Conservation (phyloP, 2,329 filamentous ascomycete genomes). For the Eutypa lata region DNA sequence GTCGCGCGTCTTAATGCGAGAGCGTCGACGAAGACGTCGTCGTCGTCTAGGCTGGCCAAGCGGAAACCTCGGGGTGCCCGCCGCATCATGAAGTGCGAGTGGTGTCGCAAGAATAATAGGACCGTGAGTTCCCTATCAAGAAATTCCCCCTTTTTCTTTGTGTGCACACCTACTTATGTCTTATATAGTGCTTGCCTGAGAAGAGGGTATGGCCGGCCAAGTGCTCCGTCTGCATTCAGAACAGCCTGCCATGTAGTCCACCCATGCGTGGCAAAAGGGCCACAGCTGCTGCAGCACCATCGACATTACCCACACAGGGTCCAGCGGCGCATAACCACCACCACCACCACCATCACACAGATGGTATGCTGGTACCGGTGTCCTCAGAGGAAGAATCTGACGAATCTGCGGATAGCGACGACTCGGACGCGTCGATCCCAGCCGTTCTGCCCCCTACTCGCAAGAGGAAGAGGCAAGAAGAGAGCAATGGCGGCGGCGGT, state of each 20-base stretch:
- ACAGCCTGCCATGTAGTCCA: neutral
- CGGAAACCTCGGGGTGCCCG: neutral
- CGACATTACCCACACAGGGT: too few species aligned
- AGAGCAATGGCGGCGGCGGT: neutral
- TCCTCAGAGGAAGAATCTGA: neutral
- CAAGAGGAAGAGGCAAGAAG: slow-evolving; percentile 1
- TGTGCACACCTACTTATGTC: neutral
- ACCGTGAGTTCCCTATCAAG: neutral
- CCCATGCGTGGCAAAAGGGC: neutral
- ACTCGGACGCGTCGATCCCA: neutral
- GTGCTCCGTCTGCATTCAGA: neutral
- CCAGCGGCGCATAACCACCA: neutral
- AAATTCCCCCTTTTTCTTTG: neutral
- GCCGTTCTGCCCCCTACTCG: neutral
- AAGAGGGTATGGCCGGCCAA: slow-evolving; percentile 1
- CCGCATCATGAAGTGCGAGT: neutral
- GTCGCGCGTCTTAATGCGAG: too few species aligned
- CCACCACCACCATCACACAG: neutral
- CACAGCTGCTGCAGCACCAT: neutral
- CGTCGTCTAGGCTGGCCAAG: neutral
- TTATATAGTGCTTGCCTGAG: neutral
- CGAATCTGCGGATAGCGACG: neutral
- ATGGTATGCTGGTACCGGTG: neutral
- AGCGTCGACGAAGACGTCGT: neutral
- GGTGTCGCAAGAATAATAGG: neutral